phyloP scores from a whole-genome alignment of 805 yeast genomes.

The baker's yeast (Saccharomyces cerevisiae) region DNA sequence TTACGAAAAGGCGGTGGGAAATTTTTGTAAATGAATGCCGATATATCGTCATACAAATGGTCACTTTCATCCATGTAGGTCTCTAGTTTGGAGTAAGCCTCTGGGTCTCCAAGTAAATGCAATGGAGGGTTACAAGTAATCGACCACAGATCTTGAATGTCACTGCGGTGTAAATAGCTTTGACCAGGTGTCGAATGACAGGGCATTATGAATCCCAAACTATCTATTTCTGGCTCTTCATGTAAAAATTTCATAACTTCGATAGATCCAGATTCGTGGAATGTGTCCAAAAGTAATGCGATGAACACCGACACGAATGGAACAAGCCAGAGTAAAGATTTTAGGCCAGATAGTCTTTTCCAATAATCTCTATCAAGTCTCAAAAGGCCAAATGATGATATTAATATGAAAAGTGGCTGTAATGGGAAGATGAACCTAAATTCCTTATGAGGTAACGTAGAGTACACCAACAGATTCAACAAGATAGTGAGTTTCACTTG shows the following conservation, averaged over 20 bases:
- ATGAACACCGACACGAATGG: slow-evolving; percentile 15
- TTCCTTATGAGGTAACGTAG: slow-evolving; percentile 76
- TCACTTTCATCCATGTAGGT: slow-evolving; percentile 83
- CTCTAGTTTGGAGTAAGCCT: slow-evolving; percentile 29
- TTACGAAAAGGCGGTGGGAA: slow-evolving; percentile 37
- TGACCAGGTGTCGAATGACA: slow-evolving; percentile 98
- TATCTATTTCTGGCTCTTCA: slow-evolving; percentile 31
- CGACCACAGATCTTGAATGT: slow-evolving; percentile 53
- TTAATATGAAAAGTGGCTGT: slow-evolving; percentile 59
- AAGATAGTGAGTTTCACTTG: slow-evolving; percentile 30
- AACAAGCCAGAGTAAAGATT: slow-evolving; percentile 12
- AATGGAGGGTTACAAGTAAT: slow-evolving; percentile 89
- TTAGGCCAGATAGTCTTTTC: neutral
- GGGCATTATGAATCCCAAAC: slow-evolving; percentile 82
- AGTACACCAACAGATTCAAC: slow-evolving; percentile 47
- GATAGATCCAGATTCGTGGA: slow-evolving; percentile 83
- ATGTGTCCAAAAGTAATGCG: slow-evolving; percentile 43
- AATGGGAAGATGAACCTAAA: slow-evolving; percentile 82
- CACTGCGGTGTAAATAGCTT: slow-evolving; percentile 60
- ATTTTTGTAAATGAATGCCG: slow-evolving; percentile 42
- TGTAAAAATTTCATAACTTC: slow-evolving; percentile 52
- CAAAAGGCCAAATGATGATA: slow-evolving; percentile 37
- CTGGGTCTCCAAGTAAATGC: slow-evolving; percentile 28
- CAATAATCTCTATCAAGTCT: neutral
- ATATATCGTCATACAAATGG: slow-evolving; percentile 61